These are phyloP conservation scores for Tetrahymena elliotti DNA, from an alignment of 73 alveolate species.

Conservation along the genomic window DNA sequence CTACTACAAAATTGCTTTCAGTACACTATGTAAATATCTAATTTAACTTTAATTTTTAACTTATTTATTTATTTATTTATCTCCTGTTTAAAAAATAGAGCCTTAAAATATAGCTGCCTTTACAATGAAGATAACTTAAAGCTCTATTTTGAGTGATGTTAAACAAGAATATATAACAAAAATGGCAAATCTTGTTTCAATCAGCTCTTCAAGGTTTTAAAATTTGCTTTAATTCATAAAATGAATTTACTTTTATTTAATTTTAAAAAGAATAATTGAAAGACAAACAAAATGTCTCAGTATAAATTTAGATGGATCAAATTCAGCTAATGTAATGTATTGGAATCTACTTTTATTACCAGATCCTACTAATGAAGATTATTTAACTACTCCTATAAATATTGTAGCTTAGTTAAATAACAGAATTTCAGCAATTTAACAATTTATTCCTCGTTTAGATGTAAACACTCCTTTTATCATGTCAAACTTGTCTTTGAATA, in stretches of 20 bases:
- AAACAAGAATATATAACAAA: neutral
- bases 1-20: neutral
- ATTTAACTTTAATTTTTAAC: neutral
- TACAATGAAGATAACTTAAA: neutral
- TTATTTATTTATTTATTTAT: neutral
- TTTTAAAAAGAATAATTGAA: neutral
- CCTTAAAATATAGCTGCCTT: neutral
- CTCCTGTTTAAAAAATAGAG: neutral
- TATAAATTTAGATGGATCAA: neutral
- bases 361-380: neutral
- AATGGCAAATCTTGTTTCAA: neutral
- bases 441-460: neutral
- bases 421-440: neutral
- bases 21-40: neutral
- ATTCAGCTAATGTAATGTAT: neutral
- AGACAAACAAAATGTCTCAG: neutral
- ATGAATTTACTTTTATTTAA: neutral
- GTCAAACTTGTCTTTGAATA: neutral
- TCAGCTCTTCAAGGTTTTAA: neutral
- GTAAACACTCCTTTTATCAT: neutral
- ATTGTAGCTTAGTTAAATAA: neutral
- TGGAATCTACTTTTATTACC: neutral
- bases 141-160: neutral
- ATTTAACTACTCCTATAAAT: neutral
- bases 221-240: too few relatives aligned